Percentiles rank a stretch among this genome's conserved stretches.
phyloP scores from a whole-genome alignment of 1,284 basidiomycete genomes.

The Melampsora americana region DNA sequence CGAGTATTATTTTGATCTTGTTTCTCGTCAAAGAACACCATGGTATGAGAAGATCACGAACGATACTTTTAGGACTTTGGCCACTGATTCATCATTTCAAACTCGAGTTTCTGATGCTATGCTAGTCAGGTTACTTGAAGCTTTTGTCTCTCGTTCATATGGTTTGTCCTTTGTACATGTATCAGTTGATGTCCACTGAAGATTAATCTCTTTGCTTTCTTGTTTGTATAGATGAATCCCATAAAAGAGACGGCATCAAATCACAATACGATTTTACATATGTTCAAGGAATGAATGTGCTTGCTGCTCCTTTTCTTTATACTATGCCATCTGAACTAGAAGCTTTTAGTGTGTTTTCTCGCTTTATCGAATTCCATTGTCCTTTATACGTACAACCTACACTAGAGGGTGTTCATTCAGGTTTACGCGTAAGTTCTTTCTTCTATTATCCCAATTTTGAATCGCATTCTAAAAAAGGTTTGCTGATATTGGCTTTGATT shows the following conservation, averaged over 20 bases:
- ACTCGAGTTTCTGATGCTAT: slow-evolving; percentile 90
- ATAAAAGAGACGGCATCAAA: not conserved
- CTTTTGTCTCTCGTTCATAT: slow-evolving; percentile 91
- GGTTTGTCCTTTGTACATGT: slow-evolving; percentile 58
- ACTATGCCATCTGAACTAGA: slow-evolving; percentile 93
- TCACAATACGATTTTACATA: slow-evolving; percentile 21
- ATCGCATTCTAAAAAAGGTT: too few relatives aligned
- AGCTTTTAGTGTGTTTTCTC: slow-evolving; percentile 90
- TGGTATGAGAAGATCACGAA: slow-evolving; percentile 57
- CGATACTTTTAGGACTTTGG: slow-evolving; percentile 72
- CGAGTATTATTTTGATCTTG: slow-evolving; percentile 28
- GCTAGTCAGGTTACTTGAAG: slow-evolving; percentile 89
- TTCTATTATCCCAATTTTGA: too few relatives aligned
- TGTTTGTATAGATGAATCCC: not conserved
- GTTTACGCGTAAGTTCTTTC: slow-evolving; percentile 67
- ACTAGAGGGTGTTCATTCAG: slow-evolving; percentile 86
- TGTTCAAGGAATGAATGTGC: slow-evolving; percentile 77
- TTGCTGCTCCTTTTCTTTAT: slow-evolving; percentile 93
- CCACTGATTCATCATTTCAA: slow-evolving; percentile 91
- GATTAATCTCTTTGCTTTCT: too few relatives aligned
- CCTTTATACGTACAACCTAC: slow-evolving; percentile 94
- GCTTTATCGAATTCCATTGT: slow-evolving; percentile 88
- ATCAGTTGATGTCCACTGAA: too few relatives aligned
- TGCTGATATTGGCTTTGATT: not conserved
- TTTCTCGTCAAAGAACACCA: slow-evolving; percentile 19